Evolutionary conservation across 2,329 filamentous ascomycete species (phyloP), one percentile per base, ranked within the genome.

Genomic region (Knoxdaviesia proteae): DNA sequence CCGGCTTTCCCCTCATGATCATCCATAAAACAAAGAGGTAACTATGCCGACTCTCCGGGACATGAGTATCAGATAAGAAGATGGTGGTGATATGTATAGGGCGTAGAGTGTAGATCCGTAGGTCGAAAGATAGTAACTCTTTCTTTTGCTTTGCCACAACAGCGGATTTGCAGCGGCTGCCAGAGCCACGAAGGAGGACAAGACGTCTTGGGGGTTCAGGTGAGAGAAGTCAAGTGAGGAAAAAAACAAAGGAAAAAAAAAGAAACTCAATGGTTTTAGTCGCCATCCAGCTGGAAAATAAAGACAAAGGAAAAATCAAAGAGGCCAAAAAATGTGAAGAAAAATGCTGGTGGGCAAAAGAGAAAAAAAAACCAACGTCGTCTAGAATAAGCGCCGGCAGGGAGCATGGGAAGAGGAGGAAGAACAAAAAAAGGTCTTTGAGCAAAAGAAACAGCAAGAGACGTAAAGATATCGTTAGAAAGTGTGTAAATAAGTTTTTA

Each of bases 181-280:
- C 20, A 20, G 20, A 20, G 20, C 20, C 20, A 20, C 20, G 20
- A 36, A 36, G 11, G 34, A 36, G 34, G 8, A 9, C 3, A 36
- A 11, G 34, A 36, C 11, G 9, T 36, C 34, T 36, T 34, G 32
- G 32, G 34, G 41, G 31, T 31, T 40, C 6, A 11, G 30, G 31
- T 20, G 33, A 40, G 29, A 6, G 39, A 45, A 7, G 39, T 29
- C 5, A 41, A 37, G 11, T 33, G 10, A 36, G 11, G 9, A 31
- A 42, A 42, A 34, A 11, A 38, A 32, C n/a, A 41, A 39, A 44
- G 32, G 36, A 33, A 39, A 33, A 42, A 36, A 41, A 32, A 5
- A 11, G 38, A 39, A 8, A 36, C 11, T 34, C n/a, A 34, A 8
- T 7, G 7, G 37, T 33, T 30, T 11, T 38, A 37, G 35, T 9